phyloP scores from a whole-genome alignment of 2,329 filamentous ascomycete genomes.

The Colletotrichum cordylinicola region DNA sequence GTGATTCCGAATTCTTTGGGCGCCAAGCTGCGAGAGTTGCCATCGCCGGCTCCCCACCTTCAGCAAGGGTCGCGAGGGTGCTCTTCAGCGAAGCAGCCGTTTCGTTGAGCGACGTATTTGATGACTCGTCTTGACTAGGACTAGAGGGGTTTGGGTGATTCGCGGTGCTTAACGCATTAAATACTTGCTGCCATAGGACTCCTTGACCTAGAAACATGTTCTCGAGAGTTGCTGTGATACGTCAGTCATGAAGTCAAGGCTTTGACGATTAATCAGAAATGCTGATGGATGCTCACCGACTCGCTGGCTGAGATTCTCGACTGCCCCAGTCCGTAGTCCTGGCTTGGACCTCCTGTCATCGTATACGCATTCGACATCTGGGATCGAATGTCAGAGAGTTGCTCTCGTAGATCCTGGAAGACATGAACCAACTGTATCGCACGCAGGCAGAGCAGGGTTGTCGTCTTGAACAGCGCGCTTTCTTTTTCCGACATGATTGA shows the following conservation, averaged over 20 bases:
- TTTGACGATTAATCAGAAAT: not conserved
- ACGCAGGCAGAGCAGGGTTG: constrained; percentile 49
- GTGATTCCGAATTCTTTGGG: not conserved
- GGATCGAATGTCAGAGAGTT: not conserved
- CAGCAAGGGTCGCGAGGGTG: constrained; percentile 21
- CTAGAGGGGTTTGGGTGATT: not conserved
- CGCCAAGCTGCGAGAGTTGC: not conserved
- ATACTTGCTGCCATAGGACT: constrained; percentile 39
- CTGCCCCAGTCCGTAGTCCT: constrained; percentile 37
- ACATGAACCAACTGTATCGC: constrained; percentile 29
- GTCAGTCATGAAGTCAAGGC: constrained; percentile 22
- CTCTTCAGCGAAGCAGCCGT: constrained; percentile 26
- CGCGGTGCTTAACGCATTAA: constrained; percentile 16
- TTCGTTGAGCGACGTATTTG: constrained; percentile 21
- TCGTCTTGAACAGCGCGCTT: constrained; percentile 47
- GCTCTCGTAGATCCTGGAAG: not conserved
- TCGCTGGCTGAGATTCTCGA: constrained; percentile 38
- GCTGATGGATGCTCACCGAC: not conserved
- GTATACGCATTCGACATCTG: constrained; percentile 36
- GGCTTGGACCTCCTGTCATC: constrained; percentile 36
- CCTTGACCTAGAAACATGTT: constrained; percentile 45
- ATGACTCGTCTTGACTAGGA: not conserved
- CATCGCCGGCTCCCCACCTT: constrained; percentile 2
- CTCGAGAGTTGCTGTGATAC: constrained; percentile 29
- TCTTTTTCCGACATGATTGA: constrained; percentile 49